Percentiles rank a stretch among this genome's conserved stretches.
These are phyloP conservation scores for Nitzschia putrida DNA, from an alignment of 108 stramenopile genomes.

Conservation along the genomic window DNA sequence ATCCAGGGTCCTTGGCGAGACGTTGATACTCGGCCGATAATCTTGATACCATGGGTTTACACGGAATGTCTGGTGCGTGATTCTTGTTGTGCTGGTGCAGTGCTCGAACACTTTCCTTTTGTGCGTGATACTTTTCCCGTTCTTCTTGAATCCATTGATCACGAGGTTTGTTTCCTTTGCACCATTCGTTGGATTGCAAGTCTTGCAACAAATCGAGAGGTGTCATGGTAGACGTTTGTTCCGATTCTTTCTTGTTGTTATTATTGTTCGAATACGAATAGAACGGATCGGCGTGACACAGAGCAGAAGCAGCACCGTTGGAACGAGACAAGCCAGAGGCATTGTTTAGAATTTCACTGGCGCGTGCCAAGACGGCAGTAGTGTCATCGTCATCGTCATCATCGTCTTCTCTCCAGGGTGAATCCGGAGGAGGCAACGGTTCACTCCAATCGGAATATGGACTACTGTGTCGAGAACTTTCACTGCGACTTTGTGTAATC, in stretches of 20 bases:
- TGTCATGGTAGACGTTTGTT: background rate
- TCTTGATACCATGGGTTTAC: background rate
- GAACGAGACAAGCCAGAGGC: background rate
- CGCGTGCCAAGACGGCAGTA: conserved; percentile 1
- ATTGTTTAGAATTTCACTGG: background rate
- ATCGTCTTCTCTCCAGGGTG: background rate
- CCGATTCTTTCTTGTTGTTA: background rate
- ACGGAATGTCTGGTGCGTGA: background rate
- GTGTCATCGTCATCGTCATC: conserved; percentile 4
- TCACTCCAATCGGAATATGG: conserved; percentile 16
- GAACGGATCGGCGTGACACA: background rate
- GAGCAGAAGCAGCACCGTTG: background rate
- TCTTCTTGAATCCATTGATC: background rate
- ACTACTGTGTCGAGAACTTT: background rate
- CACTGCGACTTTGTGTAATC: background rate
- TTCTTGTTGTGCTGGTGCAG: background rate
- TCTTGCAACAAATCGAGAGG: conserved; percentile 5
- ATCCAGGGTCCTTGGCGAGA: conserved; percentile 38
- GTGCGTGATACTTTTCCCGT: background rate
- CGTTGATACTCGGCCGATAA: conserved; percentile 1
- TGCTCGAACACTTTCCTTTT: background rate
- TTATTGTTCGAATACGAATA: background rate
- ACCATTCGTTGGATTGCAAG: conserved; percentile 7
- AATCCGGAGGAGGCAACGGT: conserved; percentile 7
- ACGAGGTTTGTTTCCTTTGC: background rate